Conservation (phyloP, 306 rosid species). For the Cicer pinnatifidum region DNA sequence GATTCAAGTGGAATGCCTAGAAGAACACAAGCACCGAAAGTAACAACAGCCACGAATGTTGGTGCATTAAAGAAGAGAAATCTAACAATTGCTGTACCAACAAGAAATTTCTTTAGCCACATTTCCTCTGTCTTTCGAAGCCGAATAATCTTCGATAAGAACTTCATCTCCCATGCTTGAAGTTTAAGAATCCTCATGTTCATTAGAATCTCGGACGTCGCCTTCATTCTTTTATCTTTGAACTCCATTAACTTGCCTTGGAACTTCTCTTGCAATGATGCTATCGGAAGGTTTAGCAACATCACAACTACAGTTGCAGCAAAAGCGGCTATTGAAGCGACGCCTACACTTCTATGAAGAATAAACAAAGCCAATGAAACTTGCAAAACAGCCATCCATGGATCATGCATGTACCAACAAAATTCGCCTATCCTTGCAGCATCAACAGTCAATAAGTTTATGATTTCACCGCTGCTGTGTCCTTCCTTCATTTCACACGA, state of each 20-base stretch:
- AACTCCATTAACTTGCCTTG: slow-evolving; percentile 82
- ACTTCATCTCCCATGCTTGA: slow-evolving; percentile 95
- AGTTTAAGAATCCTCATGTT: slow-evolving; percentile 89
- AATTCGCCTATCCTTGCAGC: slow-evolving; percentile 75
- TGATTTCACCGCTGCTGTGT: slow-evolving; percentile 70
- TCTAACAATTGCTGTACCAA: slow-evolving; percentile 51
- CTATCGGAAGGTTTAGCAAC: slow-evolving; percentile 74
- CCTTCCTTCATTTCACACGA: slow-evolving; percentile 65
- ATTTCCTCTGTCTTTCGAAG: slow-evolving; percentile 64
- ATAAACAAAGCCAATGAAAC: slow-evolving; percentile 68
- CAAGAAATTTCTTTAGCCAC: slow-evolving; percentile 68
- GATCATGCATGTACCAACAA: slow-evolving; percentile 71
- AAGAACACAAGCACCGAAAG: slow-evolving; percentile 74
- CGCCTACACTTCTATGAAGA: slow-evolving; percentile 72
- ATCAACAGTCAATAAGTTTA: slow-evolving; percentile 86
- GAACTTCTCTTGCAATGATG: slow-evolving; percentile 65
- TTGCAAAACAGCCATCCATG: slow-evolving; percentile 71
- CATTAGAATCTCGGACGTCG: slow-evolving; percentile 72
- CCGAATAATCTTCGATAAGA: slow-evolving; percentile 64
- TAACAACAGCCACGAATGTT: slow-evolving; percentile 70
- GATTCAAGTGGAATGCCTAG: slow-evolving; percentile 86
- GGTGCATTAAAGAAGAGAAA: slow-evolving; percentile 76
- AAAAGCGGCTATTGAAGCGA: slow-evolving; percentile 75
- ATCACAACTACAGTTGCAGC: slow-evolving; percentile 66
- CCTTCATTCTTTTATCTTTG: slow-evolving; percentile 86